Evolutionary conservation across 768 basidiomycete species (phyloP).

Genomic region (Porpolomopsis calyptriformis): DNA sequence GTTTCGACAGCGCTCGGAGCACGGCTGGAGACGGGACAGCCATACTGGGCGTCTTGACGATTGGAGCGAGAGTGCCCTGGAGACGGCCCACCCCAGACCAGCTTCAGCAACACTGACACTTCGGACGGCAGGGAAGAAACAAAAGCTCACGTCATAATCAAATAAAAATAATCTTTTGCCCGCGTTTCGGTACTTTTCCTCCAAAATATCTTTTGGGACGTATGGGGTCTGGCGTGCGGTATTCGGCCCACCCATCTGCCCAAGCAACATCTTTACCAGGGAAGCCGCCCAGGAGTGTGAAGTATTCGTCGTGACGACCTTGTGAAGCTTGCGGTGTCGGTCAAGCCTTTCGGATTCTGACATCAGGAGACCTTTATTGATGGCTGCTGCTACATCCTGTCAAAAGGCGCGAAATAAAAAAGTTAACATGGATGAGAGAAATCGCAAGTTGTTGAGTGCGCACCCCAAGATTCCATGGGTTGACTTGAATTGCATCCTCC

Average conservation of each 20-base stretch:
- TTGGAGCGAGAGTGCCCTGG: conserved; percentile 91
- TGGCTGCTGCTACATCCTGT: conserved; percentile 80
- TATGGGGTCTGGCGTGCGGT: conserved; percentile 79
- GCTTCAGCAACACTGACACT: conserved; percentile 1
- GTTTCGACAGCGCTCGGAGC: conserved; percentile 58
- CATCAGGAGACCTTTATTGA: conserved; percentile 84
- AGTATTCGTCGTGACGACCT: conserved; percentile 84
- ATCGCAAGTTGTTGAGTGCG: conserved; percentile 18
- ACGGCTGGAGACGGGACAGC: conserved; percentile 72
- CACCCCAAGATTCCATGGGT: conserved; percentile 92
- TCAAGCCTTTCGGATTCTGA: conserved; percentile 56
- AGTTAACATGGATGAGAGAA: neutral
- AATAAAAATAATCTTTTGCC: conserved; percentile 85
- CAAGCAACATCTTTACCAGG: conserved; percentile 78
- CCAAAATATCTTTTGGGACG: conserved; percentile 53
- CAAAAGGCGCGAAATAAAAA: conserved; percentile 5
- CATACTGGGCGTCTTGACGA: conserved; percentile 87
- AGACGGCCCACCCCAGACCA: conserved; percentile 3
- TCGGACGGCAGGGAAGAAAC: neutral
- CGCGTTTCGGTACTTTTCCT: conserved; percentile 52
- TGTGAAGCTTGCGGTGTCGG: conserved; percentile 69
- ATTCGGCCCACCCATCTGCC: conserved; percentile 67
- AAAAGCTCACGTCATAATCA: conserved; percentile 78
- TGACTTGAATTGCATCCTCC: conserved; percentile 80
- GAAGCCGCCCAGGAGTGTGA: conserved; percentile 92